Evolutionary conservation across 2,329 filamentous ascomycete species (phyloP).

Genomic region (Aureobasidium sp.): DNA sequence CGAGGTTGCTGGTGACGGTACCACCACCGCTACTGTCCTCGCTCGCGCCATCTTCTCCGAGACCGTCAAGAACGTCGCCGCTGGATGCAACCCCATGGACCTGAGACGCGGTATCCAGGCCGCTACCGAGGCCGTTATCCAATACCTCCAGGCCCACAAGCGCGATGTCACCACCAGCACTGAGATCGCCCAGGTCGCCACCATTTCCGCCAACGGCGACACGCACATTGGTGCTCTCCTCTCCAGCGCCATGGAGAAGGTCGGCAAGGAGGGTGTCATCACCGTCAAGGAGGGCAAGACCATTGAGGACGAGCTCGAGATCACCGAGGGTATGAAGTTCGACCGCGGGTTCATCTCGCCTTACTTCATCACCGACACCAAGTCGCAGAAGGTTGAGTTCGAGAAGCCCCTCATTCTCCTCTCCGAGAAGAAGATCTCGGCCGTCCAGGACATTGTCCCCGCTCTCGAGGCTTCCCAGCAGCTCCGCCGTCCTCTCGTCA

Average conservation of each 20-base stretch:
- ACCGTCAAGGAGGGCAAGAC: constrained; percentile 99
- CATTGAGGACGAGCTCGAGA: constrained; percentile 91
- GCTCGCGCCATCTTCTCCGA: constrained; percentile 98
- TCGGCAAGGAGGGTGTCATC: constrained; percentile 99
- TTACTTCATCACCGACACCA: constrained; percentile 99
- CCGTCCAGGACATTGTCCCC: constrained; percentile 97
- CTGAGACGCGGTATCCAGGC: constrained; percentile 94
- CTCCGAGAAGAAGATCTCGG: constrained; percentile 99
- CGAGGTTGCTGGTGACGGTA: constrained; percentile 97
- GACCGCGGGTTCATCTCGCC: constrained; percentile 97
- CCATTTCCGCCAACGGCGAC: constrained; percentile 96
- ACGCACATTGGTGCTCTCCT: constrained; percentile 91
- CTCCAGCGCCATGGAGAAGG: constrained; percentile 98
- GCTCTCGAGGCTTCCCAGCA: constrained; percentile 96
- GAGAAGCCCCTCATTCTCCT: constrained; percentile 98
- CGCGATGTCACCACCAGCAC: constrained; percentile 94
- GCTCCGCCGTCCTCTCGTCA: constrained; percentile 88
- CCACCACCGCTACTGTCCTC: constrained; percentile 93
- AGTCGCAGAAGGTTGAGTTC: constrained; percentile 98
- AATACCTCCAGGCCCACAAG: constrained; percentile 93
- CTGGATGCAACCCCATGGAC: constrained; percentile 99
- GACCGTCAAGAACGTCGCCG: constrained; percentile 99
- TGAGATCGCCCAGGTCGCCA: constrained; percentile 96
- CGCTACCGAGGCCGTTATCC: constrained; percentile 87
- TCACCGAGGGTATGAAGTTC: constrained; percentile 99